Base-by-base conservation (phyloP, 306 rosid species). In the Cyamopsis tetragonoloba region DNA sequence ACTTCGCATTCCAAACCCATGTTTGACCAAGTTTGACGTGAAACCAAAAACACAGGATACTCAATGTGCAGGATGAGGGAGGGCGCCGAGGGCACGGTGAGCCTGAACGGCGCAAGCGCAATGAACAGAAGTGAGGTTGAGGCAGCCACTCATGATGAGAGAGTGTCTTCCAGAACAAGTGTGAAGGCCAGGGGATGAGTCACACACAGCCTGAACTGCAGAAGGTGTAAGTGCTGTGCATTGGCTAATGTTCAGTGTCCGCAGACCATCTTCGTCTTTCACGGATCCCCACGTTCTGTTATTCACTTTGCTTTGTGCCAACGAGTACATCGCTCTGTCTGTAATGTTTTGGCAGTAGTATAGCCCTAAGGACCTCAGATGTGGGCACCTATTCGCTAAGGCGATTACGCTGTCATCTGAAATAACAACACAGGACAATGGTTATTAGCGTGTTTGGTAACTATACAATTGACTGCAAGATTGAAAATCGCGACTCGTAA, bases 341-440 rank as follows among this genome's bases (percentile, higher is more conserved):
- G 99, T 93, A 46, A 93, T 90, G 86, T 93, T 93, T 79, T 83
- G 89, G 66, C 99, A 93, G 68, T 79, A 93, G 89, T 93, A 93
- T 50, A 93, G 81, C 15, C 87, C 99, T 4, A 93, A 92, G 6
- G 97, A 88, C 77, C 82, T 80, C 70, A 93, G 77, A 69, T 81
- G 87, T 17, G 80, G 87, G 26, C 99, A 93, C 15, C 74, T 50
- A 30, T 65, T 85, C 42, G 99, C 95, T 83, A 90, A 73, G 34
- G 97, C 95, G 67, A 93, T 77, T 62, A 93, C 99, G 56, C 99
- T 93, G 3, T 90, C 91, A 71, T 93, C 99, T 93, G 96, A 80
- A 76, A 60, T 9, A 50, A 68, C 66, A 77, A 50, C 13, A 44
- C 20, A 1, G 5, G 10, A 17, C 62, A 76, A 18, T 2, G 20